Percentiles rank a stretch among this genome's conserved stretches.
Conservation (phyloP, 2,329 filamentous ascomycete genomes). For the Fusarium nisikadoi region DNA sequence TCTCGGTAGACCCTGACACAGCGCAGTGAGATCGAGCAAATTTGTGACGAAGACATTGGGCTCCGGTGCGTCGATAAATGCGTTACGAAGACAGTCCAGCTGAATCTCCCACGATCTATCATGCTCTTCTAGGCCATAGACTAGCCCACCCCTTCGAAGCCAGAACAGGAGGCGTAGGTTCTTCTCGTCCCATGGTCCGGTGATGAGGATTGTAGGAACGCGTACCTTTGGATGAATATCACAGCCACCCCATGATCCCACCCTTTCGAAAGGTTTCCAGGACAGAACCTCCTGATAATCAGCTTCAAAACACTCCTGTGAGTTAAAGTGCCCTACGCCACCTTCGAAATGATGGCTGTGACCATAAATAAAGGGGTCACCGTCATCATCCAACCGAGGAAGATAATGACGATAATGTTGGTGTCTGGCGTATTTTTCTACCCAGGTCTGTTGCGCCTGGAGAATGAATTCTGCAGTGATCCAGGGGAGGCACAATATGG, state of each 20-base stretch:
- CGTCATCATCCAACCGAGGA: constrained; percentile 21
- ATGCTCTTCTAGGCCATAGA: constrained; percentile 40
- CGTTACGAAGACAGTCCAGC: constrained; percentile 51
- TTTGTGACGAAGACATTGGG: constrained; percentile 47
- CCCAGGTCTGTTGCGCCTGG: constrained; percentile 60
- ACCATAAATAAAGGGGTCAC: constrained; percentile 16
- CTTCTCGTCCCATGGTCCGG: constrained; percentile 55
- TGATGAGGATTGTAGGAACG: constrained; percentile 55
- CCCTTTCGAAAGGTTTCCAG: constrained; percentile 38
- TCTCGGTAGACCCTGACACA: constrained; percentile 45
- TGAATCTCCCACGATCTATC: constrained; percentile 56
- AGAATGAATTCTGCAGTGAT: constrained; percentile 58
- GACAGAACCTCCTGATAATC: constrained; percentile 48
- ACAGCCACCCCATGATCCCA: constrained; percentile 39
- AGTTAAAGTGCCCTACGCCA: constrained; percentile 46
- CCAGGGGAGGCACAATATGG: constrained; percentile 58
- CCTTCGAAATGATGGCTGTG: constrained; percentile 38
- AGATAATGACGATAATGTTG: constrained; percentile 50
- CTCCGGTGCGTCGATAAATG: constrained; percentile 44
- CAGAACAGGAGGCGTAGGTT: constrained; percentile 57
- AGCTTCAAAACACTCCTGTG: constrained; percentile 50
- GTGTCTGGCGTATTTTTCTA: constrained; percentile 50
- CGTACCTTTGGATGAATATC: constrained; percentile 54
- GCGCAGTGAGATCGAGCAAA: constrained; percentile 45
- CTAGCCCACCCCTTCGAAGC: constrained; percentile 55